Base-by-base conservation (phyloP, 768 basidiomycete species). In the Pisolithus tinctorius region DNA sequence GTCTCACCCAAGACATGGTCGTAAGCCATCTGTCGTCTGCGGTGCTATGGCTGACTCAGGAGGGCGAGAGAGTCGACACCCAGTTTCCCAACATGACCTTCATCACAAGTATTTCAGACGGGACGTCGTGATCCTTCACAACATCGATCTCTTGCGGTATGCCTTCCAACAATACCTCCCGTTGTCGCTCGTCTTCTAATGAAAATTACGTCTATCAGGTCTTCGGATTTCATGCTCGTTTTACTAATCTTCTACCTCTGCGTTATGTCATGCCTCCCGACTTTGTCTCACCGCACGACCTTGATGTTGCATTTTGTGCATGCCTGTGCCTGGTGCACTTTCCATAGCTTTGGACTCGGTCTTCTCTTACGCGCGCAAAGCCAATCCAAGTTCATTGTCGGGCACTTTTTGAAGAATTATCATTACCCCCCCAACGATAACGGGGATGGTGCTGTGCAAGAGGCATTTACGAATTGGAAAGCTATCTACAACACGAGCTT, bases 381-480 rank as follows among this genome's bases (percentile, higher is more conserved):
- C 58, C 76, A 84, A 65, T 80, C 70, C 65, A 94, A 93, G 66
- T 96, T 87, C 72, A 70, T 97, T 37, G 96, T 98, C 26, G 73
- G 92, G 56, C 96, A 99, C 66, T 98, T 88, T 64, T 69, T 96
- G 60, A 93, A 95, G 74, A 83, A 97, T 62, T 99, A 98, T 62
- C 83, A 92, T 60, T 98, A 97, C 66, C 78, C 83, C 11, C 73
- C 74, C 43, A 74, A 81, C 52, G 83, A 88, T 50, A 80, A 77
- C 14, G 82, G 80, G 4, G 76, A 82, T 52, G 81, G 83, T 43
- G 94, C 95, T 0, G 80, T 93, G n/a, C 76, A 83, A 37, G 96
- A 99, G 63, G 92, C 95, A 0, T 99, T 97, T 60, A 76, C 80
- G 26, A 97, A 96, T 66, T 99, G 94, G 93, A 97, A 97, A 69